Evolutionary conservation across 2,329 filamentous ascomycete genomes (phyloP), one percentile per base, ranked within the genome.

Genomic region (Thielaviopsis cerberus): DNA sequence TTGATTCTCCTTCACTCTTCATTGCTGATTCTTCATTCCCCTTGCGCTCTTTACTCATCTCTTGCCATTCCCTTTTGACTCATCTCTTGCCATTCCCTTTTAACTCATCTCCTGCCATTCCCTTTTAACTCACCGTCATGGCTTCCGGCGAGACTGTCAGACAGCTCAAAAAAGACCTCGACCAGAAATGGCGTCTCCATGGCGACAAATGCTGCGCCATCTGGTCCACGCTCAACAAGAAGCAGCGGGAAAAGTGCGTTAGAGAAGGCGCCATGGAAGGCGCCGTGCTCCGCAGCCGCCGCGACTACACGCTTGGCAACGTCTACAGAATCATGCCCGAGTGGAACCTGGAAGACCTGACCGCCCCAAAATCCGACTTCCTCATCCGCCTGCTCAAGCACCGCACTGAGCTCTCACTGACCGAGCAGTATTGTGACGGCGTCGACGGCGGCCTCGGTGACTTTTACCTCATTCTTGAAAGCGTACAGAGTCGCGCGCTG

Each of bases 331-430:
- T 74, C 1, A 62, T 71, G 0, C 72, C 73, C 0, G 75, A 76
- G 53, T 70, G 67, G 67, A 75, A 76, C 58, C 57, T 76, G 0
- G 66, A 63, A 7, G 71, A 76, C 24, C 64, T 76, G 1, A 62
- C 70, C 3, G 62, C 65, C 0, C 64, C 69, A 0, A 64, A 63
- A 1, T 67, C 72, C 0, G 66, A 73, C n/a, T 66, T 58, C 1
- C 58, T 75, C 3, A 64, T 75, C 1, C 63, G 69, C 13, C 62
- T 72, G 5, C 60, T 76, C 2, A 67, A 70, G 24, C 63, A 72
- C 37, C 67, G 73, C 6, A 68, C 69, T 37, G 71, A 68, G 0
- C 68, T 57, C 0, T 59, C 66, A 0, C 62, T 73, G 2, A 24
- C 54, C 1, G 61, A 70, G 1, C 71, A 74, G 59, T 73, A 71